Evolutionary conservation across 176 grass and related monocot genomes (phyloP).

Genomic region (Alopecurus myosuroides): DNA sequence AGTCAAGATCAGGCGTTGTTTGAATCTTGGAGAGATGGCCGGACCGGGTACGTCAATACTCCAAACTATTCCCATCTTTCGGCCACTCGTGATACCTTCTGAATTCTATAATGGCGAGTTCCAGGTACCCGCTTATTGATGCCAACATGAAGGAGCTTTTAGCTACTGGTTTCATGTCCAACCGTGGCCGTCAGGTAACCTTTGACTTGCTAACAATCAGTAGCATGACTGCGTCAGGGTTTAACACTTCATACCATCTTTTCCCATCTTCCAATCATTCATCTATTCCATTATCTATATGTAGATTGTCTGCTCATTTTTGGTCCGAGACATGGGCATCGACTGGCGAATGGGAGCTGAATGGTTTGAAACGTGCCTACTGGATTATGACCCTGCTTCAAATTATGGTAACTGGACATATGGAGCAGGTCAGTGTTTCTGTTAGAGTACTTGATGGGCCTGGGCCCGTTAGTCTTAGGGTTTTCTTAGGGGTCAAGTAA

Average conservation of each 20-base stretch:
- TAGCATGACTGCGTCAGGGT: neutral
- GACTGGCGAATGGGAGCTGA: slow-evolving; percentile 94
- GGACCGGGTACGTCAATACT: slow-evolving; percentile 53
- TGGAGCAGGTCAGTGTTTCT: slow-evolving; percentile 66
- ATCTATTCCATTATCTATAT: neutral
- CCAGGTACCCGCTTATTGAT: slow-evolving; percentile 88
- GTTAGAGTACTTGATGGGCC: too few species aligned
- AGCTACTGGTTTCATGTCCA: slow-evolving; percentile 87
- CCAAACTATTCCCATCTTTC: neutral
- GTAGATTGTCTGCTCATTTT: slow-evolving; percentile 96
- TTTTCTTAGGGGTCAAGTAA: too few species aligned
- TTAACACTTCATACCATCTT: neutral
- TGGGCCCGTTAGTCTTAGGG: too few species aligned
- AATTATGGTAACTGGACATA: slow-evolving; percentile 99
- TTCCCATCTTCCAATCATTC: neutral
- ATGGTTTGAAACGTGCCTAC: slow-evolving; percentile 85
- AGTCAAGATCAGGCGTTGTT: slow-evolving; percentile 63
- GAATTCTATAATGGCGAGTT: slow-evolving; percentile 4
- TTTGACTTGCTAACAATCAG: neutral
- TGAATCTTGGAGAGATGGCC: slow-evolving; percentile 81
- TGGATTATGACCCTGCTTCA: slow-evolving; percentile 90
- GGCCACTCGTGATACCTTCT: neutral
- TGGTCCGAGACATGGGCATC: slow-evolving; percentile 92
- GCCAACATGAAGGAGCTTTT: slow-evolving; percentile 94
- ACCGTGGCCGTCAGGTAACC: slow-evolving; percentile 71